Conservation (phyloP, 108 stramenopile genomes). For the Aurantiochytrium sp. region DNA sequence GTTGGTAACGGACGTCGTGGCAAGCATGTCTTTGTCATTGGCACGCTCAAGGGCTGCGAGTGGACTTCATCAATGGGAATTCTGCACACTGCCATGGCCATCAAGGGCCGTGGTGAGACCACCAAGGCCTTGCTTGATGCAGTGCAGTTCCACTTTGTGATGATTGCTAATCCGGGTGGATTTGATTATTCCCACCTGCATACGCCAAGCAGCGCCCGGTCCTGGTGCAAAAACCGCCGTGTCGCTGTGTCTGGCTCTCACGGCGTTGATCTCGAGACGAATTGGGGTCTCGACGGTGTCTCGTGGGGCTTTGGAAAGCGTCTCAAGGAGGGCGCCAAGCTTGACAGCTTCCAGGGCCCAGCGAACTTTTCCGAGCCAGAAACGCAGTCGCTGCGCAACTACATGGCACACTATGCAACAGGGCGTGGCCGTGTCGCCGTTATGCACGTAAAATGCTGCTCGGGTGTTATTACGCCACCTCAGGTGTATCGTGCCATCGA, state of each 20-base stretch:
- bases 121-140: neutral
- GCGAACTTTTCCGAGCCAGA: slow-evolving; percentile 18
- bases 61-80: neutral
- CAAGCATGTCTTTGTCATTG: neutral
- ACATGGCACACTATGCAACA: slow-evolving; percentile 1
- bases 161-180: neutral
- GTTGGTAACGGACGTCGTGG: slow-evolving; percentile 1
- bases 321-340: neutral
- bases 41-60: neutral
- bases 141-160: neutral
- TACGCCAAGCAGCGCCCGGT: neutral
- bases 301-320: slow-evolving; percentile 16
- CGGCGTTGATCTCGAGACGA: neutral
- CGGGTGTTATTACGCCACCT: neutral
- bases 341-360: slow-evolving; percentile 2
- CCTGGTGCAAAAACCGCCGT: slow-evolving; percentile 3
- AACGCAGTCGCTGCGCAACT: neutral
- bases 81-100: neutral
- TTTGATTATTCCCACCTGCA: neutral
- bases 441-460: neutral
- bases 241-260: neutral
- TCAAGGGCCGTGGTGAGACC: neutral
- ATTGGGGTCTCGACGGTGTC: neutral
- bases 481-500: neutral
- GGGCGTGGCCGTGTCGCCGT: neutral